Conservation (phyloP, 2,329 filamentous ascomycete species). For the Blastomyces gilchristii region DNA sequence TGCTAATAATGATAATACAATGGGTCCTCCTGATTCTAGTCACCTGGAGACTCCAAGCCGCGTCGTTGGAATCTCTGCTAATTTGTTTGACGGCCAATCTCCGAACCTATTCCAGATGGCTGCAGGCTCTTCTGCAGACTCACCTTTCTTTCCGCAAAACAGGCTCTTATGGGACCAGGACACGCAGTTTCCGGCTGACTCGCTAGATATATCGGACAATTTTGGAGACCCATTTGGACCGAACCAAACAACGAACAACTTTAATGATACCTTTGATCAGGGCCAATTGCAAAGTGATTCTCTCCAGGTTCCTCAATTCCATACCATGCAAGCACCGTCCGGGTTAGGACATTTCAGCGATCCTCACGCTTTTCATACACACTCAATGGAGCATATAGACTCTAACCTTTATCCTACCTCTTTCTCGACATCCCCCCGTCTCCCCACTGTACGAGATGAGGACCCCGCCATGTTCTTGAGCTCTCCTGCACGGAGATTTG, state of each 20-base stretch:
- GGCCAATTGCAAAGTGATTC: neutral
- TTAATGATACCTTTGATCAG: conserved; percentile 16
- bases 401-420: conserved; percentile 33
- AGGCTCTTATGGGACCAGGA: conserved; percentile 42
- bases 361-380: conserved; percentile 21
- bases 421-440: conserved; percentile 38
- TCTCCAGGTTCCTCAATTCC: conserved; percentile 25
- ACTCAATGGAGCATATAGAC: conserved; percentile 25
- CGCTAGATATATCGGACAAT: conserved; percentile 15
- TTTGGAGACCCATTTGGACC: conserved; percentile 20
- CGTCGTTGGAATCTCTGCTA: conserved; percentile 35
- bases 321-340: conserved; percentile 26
- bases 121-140: conserved; percentile 44
- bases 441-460: conserved; percentile 27
- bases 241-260: conserved; percentile 8
- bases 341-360: conserved; percentile 27
- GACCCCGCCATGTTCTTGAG: conserved; percentile 40
- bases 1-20: conserved; percentile 10
- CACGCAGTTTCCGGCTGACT: conserved; percentile 20
- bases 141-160: conserved; percentile 48
- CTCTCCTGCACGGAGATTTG: conserved; percentile 40
- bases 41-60: conserved; percentile 39
- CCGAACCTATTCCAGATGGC: conserved; percentile 47
- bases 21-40: conserved; percentile 13
- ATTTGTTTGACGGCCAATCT: conserved; percentile 46